Evolutionary conservation across 1,284 basidiomycete genomes (phyloP).

Genomic region (Austropuccinia psidii): DNA sequence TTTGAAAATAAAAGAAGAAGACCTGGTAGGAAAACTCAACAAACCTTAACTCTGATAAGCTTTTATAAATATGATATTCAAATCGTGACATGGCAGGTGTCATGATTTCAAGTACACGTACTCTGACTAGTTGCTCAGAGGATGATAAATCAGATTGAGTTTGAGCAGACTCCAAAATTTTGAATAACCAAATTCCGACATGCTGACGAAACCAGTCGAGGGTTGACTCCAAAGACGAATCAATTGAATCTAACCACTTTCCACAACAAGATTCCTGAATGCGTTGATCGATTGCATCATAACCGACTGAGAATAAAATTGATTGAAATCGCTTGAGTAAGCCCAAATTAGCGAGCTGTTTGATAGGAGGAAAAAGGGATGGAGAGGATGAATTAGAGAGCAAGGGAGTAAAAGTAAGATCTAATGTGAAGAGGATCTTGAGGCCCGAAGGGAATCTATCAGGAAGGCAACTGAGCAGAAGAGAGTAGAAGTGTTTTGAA

Average conservation of each 20-base stretch:
- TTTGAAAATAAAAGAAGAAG: too few relatives aligned
- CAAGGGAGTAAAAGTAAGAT: too few relatives aligned
- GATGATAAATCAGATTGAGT: conserved; percentile 52
- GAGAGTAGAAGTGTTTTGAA: conserved; percentile 26
- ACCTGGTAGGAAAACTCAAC: conserved; percentile 4
- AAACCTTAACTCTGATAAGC: conserved; percentile 72
- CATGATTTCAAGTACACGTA: conserved; percentile 61
- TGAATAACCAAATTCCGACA: conserved; percentile 53
- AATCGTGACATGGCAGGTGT: conserved; percentile 75
- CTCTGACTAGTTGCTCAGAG: conserved; percentile 16
- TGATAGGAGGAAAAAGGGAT: conserved; percentile 43
- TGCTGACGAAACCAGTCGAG: conserved; percentile 67
- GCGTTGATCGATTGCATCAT: conserved; percentile 69
- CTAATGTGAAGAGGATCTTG: conserved; percentile 13
- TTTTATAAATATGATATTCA: conserved; percentile 83
- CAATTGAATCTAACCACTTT: conserved; percentile 58
- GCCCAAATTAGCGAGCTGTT: conserved; percentile 61
- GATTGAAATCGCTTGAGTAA: conserved; percentile 75
- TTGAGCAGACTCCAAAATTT: conserved; percentile 37
- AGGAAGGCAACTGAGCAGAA: conserved; percentile 25
- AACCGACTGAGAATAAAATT: conserved; percentile 70
- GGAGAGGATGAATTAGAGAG: conserved; percentile 46
- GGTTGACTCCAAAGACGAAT: conserved; percentile 55
- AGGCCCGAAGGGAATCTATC: conserved; percentile 8
- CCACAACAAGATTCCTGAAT: conserved; percentile 60